Percentiles rank a stretch among this genome's conserved stretches.
These are phyloP conservation scores for Gliomastix tumulicola DNA, from an alignment of 2,329 filamentous ascomycete genomes.

Conservation along the genomic window DNA sequence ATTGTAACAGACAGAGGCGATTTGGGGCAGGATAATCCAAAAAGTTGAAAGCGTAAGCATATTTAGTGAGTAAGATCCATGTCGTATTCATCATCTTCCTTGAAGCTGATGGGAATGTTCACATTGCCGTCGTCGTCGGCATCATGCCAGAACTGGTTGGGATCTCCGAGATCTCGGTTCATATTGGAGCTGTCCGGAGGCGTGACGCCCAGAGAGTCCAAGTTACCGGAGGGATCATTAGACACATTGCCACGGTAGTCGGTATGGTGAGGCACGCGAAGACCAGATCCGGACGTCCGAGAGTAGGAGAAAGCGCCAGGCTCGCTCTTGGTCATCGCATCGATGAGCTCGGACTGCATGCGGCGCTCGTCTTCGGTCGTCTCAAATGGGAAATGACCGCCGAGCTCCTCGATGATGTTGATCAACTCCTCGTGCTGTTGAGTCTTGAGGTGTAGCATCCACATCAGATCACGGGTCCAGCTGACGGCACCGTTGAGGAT, in stretches of 20 bases:
- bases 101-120: conserved; percentile 64
- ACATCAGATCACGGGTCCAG: conserved; percentile 97
- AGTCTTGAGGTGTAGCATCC: conserved; percentile 85
- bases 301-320: conserved; percentile 74
- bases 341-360: conserved; percentile 89
- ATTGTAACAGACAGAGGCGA: no score
- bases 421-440: conserved; percentile 85
- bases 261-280: conserved; percentile 89
- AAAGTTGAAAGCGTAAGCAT: no score
- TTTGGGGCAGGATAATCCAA: no score
- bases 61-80: conserved; percentile 60
- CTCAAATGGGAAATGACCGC: conserved; percentile 72
- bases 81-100: conserved; percentile 89
- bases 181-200: conserved; percentile 30
- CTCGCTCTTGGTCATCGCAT: conserved; percentile 78
- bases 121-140: conserved; percentile 67
- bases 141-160: conserved; percentile 58
- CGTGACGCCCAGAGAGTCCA: conserved; percentile 28
- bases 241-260: conserved; percentile 71
- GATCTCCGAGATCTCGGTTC: conserved; percentile 38
- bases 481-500: conserved; percentile 95
- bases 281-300: conserved; percentile 72
- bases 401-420: conserved; percentile 65
- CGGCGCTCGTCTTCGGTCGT: conserved; percentile 87
- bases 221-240: conserved; percentile 25